phyloP scores from a whole-genome alignment of 441 rosid species.

The Adansonia grandidieri region DNA sequence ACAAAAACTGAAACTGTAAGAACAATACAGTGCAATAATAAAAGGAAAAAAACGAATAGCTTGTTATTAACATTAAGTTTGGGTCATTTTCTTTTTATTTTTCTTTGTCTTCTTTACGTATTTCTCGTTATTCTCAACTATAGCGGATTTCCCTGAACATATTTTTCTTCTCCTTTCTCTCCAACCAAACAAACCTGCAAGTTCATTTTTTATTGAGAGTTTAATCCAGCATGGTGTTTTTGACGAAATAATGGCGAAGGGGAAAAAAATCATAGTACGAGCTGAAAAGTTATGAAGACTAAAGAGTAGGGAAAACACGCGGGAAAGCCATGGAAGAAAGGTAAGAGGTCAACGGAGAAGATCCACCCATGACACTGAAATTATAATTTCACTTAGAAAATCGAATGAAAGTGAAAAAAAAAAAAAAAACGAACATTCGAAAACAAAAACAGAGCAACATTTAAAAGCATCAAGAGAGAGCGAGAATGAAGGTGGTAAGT shows the following conservation, averaged over 20 bases:
- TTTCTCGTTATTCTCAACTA: background rate
- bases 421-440: background rate
- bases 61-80: too few species aligned
- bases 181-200: slow-evolving; percentile 8
- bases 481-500: background rate
- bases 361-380: background rate
- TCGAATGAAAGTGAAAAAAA: background rate
- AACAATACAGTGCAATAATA: background rate
- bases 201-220: background rate
- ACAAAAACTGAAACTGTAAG: background rate
- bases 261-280: background rate
- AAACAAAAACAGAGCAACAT: background rate
- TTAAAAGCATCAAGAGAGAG: background rate
- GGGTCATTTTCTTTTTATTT: too few species aligned
- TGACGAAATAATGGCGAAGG: background rate
- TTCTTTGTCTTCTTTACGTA: background rate
- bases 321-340: background rate
- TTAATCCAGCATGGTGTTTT: background rate
- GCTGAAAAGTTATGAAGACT: background rate
- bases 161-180: background rate
- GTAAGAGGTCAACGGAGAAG: background rate
- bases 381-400: background rate
- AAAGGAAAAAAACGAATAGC: background rate
- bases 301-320: background rate
- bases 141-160: background rate